Evolutionary conservation across 2,329 filamentous ascomycete species (phyloP).

Genomic region (Fusarium transvaalense): DNA sequence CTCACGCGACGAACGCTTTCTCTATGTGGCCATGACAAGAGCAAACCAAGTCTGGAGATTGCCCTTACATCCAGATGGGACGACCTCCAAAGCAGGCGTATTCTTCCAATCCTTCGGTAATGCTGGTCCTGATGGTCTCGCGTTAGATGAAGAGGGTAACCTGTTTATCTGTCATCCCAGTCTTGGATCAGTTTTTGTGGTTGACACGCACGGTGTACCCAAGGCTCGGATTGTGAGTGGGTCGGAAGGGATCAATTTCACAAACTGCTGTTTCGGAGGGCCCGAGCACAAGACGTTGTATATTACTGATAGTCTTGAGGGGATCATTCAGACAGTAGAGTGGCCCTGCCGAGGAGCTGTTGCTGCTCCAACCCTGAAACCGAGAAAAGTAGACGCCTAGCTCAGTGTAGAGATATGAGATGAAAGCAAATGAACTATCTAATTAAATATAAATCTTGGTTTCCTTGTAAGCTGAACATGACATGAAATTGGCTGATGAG

Average conservation of each 20-base stretch:
- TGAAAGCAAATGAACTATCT: no score
- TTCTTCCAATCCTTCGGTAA: constrained; percentile 59
- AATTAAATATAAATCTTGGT: no score
- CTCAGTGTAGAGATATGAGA: no score
- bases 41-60: constrained; percentile 58
- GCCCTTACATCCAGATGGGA: constrained; percentile 55
- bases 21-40: constrained; percentile 57
- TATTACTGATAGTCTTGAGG: constrained; percentile 57
- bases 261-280: constrained; percentile 58
- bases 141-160: constrained; percentile 55
- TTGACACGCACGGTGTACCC: constrained; percentile 54
- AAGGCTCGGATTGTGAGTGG: constrained; percentile 54
- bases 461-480: no score
- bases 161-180: constrained; percentile 55
- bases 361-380: constrained; percentile 2
- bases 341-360: constrained; percentile 51
- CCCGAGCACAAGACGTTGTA: constrained; percentile 54
- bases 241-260: constrained; percentile 52
- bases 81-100: constrained; percentile 54
- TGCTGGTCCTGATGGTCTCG: constrained; percentile 56
- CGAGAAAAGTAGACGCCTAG: not conserved
- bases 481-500: no score
- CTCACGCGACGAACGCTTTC: constrained; percentile 54
- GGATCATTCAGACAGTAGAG: constrained; percentile 51
- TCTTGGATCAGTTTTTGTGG: constrained; percentile 54